These are phyloP conservation scores for Scheffersomyces lignicola DNA, from an alignment of 1,139 yeast genomes.

Conservation along the genomic window DNA sequence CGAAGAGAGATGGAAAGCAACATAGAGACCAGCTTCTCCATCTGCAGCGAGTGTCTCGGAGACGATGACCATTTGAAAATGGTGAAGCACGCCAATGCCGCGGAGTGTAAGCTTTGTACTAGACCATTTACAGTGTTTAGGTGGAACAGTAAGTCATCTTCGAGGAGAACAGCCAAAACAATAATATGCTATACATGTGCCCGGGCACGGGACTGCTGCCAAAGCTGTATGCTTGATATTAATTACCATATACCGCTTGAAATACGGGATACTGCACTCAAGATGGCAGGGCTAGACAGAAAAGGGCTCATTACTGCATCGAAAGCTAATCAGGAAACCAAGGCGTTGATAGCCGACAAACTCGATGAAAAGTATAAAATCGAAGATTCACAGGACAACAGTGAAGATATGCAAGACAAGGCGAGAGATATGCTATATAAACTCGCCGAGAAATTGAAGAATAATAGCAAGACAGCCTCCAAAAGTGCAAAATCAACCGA, in stretches of 20 bases:
- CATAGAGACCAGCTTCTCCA: constrained; percentile 19
- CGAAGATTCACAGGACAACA: constrained; percentile 15
- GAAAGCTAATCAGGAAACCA: constrained; percentile 38
- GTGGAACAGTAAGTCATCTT: constrained; percentile 54
- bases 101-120: constrained; percentile 76
- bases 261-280: constrained; percentile 77
- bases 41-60: constrained; percentile 78
- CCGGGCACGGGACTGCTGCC: constrained; percentile 78
- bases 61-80: constrained; percentile 62
- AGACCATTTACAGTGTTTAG: constrained; percentile 80
- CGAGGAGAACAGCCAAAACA: constrained; percentile 47
- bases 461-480: constrained; percentile 11
- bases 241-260: constrained; percentile 77
- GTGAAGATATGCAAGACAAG: constrained; percentile 20
- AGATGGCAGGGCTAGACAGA: constrained; percentile 60
- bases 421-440: constrained; percentile 38
- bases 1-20: not conserved
- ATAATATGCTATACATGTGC: constrained; percentile 79
- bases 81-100: constrained; percentile 73
- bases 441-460: constrained; percentile 38
- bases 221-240: constrained; percentile 80
- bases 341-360: constrained; percentile 42
- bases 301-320: constrained; percentile 11
- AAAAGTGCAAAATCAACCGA: constrained; percentile 9
- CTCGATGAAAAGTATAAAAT: constrained; percentile 22